A percentile compares a stretch with the other conserved stretches of the same genome.
Conservation (phyloP, 164 flowering plant species). For the Liriodendron chinense region DNA sequence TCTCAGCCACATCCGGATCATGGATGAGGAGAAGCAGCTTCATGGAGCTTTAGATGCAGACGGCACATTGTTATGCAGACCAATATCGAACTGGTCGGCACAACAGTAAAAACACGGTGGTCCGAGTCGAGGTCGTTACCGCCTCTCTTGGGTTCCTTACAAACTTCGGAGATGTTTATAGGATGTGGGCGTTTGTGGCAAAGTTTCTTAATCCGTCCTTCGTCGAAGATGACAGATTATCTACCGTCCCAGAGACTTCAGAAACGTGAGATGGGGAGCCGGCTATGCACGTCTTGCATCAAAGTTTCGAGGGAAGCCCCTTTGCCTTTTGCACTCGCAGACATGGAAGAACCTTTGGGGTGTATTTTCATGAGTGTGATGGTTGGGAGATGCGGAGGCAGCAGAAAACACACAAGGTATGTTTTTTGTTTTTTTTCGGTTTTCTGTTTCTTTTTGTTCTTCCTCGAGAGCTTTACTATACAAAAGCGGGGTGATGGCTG, state of each 20-base stretch:
- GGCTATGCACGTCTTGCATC: background rate
- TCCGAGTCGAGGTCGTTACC: constrained; percentile 62
- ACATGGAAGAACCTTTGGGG: background rate
- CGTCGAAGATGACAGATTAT: constrained; percentile 33
- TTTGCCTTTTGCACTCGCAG: constrained; percentile 16
- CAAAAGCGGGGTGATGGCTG: constrained; percentile 8
- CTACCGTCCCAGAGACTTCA: constrained; percentile 47
- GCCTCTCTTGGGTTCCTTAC: constrained; percentile 64
- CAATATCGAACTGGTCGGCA: constrained; percentile 30
- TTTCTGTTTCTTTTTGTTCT: constrained; percentile 25
- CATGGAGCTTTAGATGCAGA: constrained; percentile 25
- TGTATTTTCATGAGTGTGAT: background rate
- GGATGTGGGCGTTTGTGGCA: constrained; percentile 63
- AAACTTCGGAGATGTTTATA: constrained; percentile 63
- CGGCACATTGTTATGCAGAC: constrained; percentile 30
- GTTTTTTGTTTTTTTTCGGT: constrained; percentile 5
- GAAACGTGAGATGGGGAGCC: constrained; percentile 30
- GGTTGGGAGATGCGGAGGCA: constrained; percentile 18
- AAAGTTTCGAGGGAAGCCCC: constrained; percentile 12
- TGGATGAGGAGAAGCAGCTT: constrained; percentile 32
- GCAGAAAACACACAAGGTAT: constrained; percentile 19
- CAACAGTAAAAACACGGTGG: constrained; percentile 33
- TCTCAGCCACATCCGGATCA: constrained; percentile 44
- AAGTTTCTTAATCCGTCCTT: constrained; percentile 60
- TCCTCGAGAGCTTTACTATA: constrained; percentile 16